A percentile compares a stretch with the other conserved stretches of the same genome.
phyloP scores from a whole-genome alignment of 2,329 filamentous ascomycete species.

The Penicillium rolfsii region DNA sequence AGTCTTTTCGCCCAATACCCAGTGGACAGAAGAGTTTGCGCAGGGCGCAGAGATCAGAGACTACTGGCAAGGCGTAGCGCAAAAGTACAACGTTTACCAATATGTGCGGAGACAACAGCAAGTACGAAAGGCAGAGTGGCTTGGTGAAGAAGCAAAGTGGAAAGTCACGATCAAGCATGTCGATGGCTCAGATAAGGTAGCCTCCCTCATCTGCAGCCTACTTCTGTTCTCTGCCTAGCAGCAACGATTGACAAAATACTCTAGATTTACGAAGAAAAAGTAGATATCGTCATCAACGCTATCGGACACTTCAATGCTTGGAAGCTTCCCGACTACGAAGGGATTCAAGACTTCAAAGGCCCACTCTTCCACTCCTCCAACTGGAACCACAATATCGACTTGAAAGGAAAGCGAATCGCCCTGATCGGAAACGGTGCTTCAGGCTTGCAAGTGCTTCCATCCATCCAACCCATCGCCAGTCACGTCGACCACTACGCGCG shows the following conservation, averaged over 20 bases:
- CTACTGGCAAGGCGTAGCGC: constrained; percentile 67
- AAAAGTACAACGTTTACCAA: constrained; percentile 67
- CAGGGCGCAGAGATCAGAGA: constrained; percentile 67
- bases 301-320: constrained; percentile 69
- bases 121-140: constrained; percentile 63
- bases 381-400: constrained; percentile 59
- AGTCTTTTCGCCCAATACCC: constrained; percentile 67
- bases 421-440: constrained; percentile 67
- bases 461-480: constrained; percentile 43
- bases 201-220: too few species aligned
- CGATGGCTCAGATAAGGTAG: constrained; percentile 31
- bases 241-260: constrained; percentile 7
- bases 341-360: constrained; percentile 59
- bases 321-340: constrained; percentile 64
- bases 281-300: constrained; percentile 66
- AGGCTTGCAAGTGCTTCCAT: constrained; percentile 57
- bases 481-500: constrained; percentile 67
- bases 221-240: background rate
- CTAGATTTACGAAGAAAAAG: constrained; percentile 50
- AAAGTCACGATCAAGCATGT: constrained; percentile 49
- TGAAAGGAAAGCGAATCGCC: constrained; percentile 55
- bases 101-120: constrained; percentile 59
- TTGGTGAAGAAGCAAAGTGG: constrained; percentile 59
- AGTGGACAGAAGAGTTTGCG: constrained; percentile 71
- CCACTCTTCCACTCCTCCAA: constrained; percentile 63